Percentiles rank a stretch among this genome's conserved stretches.
phyloP scores from a whole-genome alignment of 345 rosid genomes.

The Alliaria petiolata region DNA sequence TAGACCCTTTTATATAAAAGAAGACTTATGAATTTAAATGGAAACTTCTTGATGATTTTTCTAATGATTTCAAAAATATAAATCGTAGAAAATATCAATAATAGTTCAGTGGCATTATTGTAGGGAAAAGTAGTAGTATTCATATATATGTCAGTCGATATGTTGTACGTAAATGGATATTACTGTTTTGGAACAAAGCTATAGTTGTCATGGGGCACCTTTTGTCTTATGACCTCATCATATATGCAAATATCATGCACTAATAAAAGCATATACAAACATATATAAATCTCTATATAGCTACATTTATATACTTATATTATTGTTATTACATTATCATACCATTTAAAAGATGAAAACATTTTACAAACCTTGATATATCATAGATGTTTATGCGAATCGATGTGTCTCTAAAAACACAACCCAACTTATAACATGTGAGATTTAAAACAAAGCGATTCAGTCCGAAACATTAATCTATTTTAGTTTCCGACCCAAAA shows the following conservation, averaged over 20 bases:
- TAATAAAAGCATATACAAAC: neutral
- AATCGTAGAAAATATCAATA: neutral
- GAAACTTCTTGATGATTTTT: neutral
- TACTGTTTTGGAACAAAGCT: constrained; percentile 15
- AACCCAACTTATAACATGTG: neutral
- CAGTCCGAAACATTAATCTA: neutral
- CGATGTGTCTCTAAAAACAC: neutral
- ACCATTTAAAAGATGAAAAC: neutral
- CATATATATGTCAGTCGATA: constrained; percentile 5
- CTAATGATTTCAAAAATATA: no score
- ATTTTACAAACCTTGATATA: neutral
- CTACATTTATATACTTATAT: neutral
- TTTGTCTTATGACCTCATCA: constrained; percentile 19
- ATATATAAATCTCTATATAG: no score
- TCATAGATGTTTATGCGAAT: neutral
- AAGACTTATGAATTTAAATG: neutral
- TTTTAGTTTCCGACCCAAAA: neutral
- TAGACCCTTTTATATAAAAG: neutral
- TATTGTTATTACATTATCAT: neutral
- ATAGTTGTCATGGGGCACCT: constrained; percentile 21
- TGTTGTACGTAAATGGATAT: constrained; percentile 20
- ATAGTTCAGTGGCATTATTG: constrained; percentile 17
- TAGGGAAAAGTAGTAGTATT: neutral
- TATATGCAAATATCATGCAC: neutral
- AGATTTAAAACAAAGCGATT: neutral